phyloP scores from a whole-genome alignment of 306 rosid species.

The Quercus gilva region DNA sequence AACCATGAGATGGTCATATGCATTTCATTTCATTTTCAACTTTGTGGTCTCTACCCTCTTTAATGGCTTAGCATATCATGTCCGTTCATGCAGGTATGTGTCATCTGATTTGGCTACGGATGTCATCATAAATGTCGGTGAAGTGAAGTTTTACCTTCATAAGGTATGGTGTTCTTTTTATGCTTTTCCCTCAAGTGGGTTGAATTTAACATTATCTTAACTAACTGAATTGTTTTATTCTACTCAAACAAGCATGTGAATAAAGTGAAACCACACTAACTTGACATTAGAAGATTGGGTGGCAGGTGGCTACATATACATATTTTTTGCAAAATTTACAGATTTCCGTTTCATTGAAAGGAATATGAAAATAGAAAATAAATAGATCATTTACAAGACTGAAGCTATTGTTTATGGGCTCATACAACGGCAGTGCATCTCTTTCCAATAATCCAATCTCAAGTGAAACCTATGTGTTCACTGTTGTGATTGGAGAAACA shows the following conservation, averaged over 20 bases:
- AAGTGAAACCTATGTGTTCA: no score
- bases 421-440: background rate
- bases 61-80: background rate
- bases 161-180: constrained; percentile 51
- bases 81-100: constrained; percentile 56
- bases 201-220: background rate
- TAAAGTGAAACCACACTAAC: background rate
- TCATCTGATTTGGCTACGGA: constrained; percentile 88
- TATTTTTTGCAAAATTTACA: background rate
- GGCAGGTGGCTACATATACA: background rate
- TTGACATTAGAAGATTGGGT: background rate
- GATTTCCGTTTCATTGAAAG: no score
- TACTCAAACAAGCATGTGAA: background rate
- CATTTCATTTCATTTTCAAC: background rate
- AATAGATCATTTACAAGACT: background rate
- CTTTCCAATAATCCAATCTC: background rate
- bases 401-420: background rate
- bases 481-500: background rate
- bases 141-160: constrained; percentile 84
- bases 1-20: background rate
- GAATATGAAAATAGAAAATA: background rate
- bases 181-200: background rate
- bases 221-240: background rate
- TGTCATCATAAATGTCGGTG: constrained; percentile 65
- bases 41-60: background rate